Percentiles rank a stretch among this genome's conserved stretches.
phyloP scores from a whole-genome alignment of 495 filamentous ascomycete species.

The Amniculicola lignicola region DNA sequence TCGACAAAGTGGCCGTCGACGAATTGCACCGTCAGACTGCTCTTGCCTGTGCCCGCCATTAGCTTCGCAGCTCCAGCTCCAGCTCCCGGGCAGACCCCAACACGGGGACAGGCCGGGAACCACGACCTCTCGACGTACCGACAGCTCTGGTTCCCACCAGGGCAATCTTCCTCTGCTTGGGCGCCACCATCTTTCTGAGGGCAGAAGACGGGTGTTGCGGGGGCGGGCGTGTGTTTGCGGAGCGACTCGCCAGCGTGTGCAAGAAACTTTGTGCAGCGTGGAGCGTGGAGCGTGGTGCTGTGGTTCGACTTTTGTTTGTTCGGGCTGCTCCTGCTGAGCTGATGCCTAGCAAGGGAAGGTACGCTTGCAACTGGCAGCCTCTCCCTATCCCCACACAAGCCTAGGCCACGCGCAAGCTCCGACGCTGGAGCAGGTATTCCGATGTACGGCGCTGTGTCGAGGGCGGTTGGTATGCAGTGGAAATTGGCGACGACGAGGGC shows the following conservation, averaged over 20 bases:
- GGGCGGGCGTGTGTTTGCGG: not conserved
- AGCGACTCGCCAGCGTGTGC: not conserved
- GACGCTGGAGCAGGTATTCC: no score
- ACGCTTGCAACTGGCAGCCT: not conserved
- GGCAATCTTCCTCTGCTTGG: conserved; percentile 96
- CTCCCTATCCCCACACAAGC: not conserved
- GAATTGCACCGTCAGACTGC: conserved; percentile 94
- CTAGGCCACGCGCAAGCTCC: not conserved
- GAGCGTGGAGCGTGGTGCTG: not conserved
- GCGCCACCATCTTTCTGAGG: conserved; percentile 58
- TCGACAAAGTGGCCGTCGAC: conserved; percentile 98
- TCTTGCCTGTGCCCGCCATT: conserved; percentile 67
- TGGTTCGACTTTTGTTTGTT: not conserved
- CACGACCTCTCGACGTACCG: conserved; percentile 45
- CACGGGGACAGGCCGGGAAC: not conserved
- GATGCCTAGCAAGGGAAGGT: conserved; percentile 9
- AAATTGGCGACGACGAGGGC: no score
- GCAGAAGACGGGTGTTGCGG: no score
- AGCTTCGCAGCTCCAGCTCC: not conserved
- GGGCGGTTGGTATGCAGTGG: no score
- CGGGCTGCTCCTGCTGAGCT: not conserved
- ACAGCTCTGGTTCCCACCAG: conserved; percentile 97
- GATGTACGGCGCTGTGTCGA: no score
- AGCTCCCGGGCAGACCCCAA: not conserved
- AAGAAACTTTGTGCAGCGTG: not conserved